Evolutionary conservation across 352 stramenopile genomes (phyloP).

Genomic region (Poterioochromonas sp.): DNA sequence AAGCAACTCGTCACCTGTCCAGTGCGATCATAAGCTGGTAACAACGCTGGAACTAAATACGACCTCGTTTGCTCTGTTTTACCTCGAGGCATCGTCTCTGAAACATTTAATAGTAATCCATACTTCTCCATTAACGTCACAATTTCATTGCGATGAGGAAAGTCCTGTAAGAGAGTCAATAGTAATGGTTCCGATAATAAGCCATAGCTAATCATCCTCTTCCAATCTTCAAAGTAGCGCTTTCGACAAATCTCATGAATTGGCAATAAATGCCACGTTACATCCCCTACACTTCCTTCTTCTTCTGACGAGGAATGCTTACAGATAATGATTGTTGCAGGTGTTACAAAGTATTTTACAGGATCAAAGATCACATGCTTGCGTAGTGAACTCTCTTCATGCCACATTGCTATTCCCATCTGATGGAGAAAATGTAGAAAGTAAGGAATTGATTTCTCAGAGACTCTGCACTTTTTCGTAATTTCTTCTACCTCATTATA

Average conservation of each 20-base stretch:
- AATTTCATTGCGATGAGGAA: background rate
- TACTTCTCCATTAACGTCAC: slow-evolving; percentile 4
- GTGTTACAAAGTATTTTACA: slow-evolving; percentile 1
- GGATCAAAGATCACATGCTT: background rate
- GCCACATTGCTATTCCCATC: too few relatives aligned
- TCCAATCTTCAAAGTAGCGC: background rate
- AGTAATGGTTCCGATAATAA: background rate
- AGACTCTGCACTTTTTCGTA: background rate
- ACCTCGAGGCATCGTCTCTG: background rate
- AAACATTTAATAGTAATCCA: background rate
- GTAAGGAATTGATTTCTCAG: background rate
- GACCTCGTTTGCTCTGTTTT: background rate
- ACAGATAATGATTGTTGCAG: background rate
- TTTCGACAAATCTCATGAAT: background rate
- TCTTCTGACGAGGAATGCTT: background rate
- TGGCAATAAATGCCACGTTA: background rate
- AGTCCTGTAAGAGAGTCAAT: background rate
- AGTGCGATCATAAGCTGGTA: background rate
- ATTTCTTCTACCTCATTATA: background rate
- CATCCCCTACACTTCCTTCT: too few relatives aligned
- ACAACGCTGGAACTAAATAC: background rate
- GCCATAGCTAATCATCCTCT: background rate
- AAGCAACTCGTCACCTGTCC: background rate
- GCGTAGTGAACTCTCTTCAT: background rate
- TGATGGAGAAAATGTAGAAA: background rate